phyloP scores from a whole-genome alignment of 2,329 filamentous ascomycete species.

The Cephalotrichum gorgonifer region DNA sequence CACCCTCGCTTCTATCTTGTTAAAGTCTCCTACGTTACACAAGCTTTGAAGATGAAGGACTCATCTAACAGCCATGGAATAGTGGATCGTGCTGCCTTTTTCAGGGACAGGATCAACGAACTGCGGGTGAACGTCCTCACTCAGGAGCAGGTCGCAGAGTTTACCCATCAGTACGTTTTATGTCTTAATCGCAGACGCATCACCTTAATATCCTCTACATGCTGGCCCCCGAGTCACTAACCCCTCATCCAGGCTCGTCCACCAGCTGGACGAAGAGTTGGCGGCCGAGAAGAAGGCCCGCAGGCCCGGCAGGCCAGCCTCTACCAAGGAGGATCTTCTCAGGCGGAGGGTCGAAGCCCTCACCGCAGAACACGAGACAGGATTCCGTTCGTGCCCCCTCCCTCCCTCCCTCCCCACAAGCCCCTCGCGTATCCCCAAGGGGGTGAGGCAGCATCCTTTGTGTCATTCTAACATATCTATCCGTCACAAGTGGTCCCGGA shows the following conservation, averaged over 20 bases:
- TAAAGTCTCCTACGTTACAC: neutral
- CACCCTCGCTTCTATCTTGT: neutral
- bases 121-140: constrained; percentile 35
- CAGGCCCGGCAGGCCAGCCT: constrained; percentile 69
- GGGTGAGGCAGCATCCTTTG: too few relatives aligned
- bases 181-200: neutral
- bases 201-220: constrained; percentile 4
- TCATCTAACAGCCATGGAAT: neutral
- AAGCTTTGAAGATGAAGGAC: neutral
- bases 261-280: constrained; percentile 63
- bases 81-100: constrained; percentile 60
- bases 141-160: constrained; percentile 38
- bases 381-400: constrained; percentile 54
- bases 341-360: constrained; percentile 61
- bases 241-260: constrained; percentile 40
- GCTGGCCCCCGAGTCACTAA: constrained; percentile 10
- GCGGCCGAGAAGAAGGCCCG: constrained; percentile 55
- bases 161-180: constrained; percentile 38
- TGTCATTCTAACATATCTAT: constrained; percentile 1
- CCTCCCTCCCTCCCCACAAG: too few relatives aligned
- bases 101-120: constrained; percentile 48
- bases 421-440: too few relatives aligned
- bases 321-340: constrained; percentile 65
- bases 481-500: constrained; percentile 60
- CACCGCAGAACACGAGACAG: constrained; percentile 69